Evolutionary conservation across 441 rosid species (phyloP), one percentile per base, ranked within the genome.

Genomic region (Adansonia rubrostipa): DNA sequence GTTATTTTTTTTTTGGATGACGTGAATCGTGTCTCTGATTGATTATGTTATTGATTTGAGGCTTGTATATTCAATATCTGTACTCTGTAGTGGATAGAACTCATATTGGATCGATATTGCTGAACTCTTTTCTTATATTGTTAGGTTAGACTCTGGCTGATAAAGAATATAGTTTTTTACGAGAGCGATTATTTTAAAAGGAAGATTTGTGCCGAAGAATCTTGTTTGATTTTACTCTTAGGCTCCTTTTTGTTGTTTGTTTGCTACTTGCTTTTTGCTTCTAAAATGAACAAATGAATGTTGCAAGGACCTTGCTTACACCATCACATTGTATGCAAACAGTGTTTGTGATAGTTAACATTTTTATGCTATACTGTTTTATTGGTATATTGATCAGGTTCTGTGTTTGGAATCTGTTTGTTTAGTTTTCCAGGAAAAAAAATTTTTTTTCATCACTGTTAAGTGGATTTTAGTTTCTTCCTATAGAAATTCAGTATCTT

Each of bases 101-200:
- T 67, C 54, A 67, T n/a, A 8, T n/a, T 42, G 3, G 24, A 17
- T 66, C 3, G 14, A n/a, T 66, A n/a, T 4, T 42, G 24, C 42
- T 9, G 71, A n/a, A n/a, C 13, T 42, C 11, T n/a, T 67, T 67
- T 44, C 57, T 69, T 69, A 5, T 69, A 68, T 44, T 44, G 71
- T 13, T 62, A 62, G 47, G 44, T 64, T 36, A 36, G 13, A 64
- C 20, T 13, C 9, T 33, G 19, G 17, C 68, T 63, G 19, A 33
- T 15, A 44, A 63, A 14, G 4, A 6, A 5, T 17, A 8, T 28
- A 24, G 17, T 62, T 14, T 0, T 28, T 9, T 28, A 13, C 5
- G 42, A 36, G 44, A 28, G 42, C 4, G 19, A 6, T n/a, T n/a
- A 9, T 66, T 62, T 13, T 62, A 6, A 57, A 9, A n/a, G 54